phyloP scores from a whole-genome alignment of 306 rosid genomes.

The Rosa persica region DNA sequence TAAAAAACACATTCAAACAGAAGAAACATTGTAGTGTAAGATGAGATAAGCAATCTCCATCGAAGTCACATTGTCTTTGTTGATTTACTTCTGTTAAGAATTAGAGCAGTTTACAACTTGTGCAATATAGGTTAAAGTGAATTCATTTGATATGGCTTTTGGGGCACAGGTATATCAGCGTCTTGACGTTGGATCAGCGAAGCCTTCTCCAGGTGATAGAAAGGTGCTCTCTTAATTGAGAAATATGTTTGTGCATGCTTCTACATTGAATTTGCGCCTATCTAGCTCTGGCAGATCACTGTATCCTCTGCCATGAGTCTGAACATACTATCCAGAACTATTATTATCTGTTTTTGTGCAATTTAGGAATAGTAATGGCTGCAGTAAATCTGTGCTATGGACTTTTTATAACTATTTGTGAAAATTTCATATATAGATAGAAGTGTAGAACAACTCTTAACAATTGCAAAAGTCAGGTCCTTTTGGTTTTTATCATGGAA shows the following conservation, averaged over 20 bases:
- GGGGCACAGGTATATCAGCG: slow-evolving; percentile 70
- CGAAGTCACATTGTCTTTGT: neutral
- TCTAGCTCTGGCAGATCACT: neutral
- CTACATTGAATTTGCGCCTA: neutral
- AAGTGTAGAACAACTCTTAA: neutral
- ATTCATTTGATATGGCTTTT: slow-evolving; percentile 9
- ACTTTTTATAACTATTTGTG: neutral
- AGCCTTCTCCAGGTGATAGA: slow-evolving; percentile 75
- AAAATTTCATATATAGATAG: neutral
- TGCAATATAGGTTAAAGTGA: neutral
- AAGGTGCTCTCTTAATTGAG: slow-evolving; percentile 48
- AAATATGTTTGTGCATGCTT: neutral
- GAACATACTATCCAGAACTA: neutral
- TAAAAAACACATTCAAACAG: neutral
- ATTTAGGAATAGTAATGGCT: neutral
- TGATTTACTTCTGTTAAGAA: neutral
- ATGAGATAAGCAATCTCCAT: neutral
- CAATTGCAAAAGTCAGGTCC: neutral
- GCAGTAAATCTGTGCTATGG: neutral
- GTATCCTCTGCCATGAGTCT: neutral
- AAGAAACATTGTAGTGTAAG: neutral
- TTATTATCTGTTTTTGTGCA: neutral
- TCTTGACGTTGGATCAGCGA: slow-evolving; percentile 93
- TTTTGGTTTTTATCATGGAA: neutral
- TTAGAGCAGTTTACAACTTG: neutral